Base-by-base conservation (phyloP, 306 rosid species). In the Gynostemma pentaphyllum region DNA sequence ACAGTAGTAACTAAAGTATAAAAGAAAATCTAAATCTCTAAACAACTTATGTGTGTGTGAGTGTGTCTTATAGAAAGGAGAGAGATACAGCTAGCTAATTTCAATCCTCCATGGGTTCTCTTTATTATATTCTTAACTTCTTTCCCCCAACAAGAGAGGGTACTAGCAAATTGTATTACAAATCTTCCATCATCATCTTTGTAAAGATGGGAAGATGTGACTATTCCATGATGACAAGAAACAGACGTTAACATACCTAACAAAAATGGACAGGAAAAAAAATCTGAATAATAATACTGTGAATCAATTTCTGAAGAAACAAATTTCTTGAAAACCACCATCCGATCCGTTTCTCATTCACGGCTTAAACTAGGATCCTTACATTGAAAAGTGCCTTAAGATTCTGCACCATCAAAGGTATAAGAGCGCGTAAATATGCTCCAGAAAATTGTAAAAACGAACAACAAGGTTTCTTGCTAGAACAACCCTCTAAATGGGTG, bases 381-480 rank as follows among this genome's bases (percentile, higher is more conserved):
- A 83, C 95, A 37, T 80, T 74, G 77, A 79, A 79, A 83, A 83
- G 53, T 40, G 23, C 76, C 81, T 77, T 82, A 50, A 84, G 29
- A 61, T 74, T 83, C 79, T 85, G 92, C 85, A 72, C 68, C 24
- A 57, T 28, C 56, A 78, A 61, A 70, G 69, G 62, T 70, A 80
- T 24, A 66, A 77, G 72, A 55, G 74, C 70, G 44, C 57, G 81
- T 48, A 86, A 67, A 76, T 66, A 79, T 68, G 80, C 77, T 53
- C 82, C 70, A 37, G 73, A 74, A 72, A 83, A 83, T 32, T 70
- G 50, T 18, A 78, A 77, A 82, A 83, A 78, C 15, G 97, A 80
- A 65, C 79, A 73, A 67, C 84, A 78, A 4, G 79, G 81, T 75
- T 85, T 79, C 72, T 76, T 82, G 76, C 75, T 72, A 68, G 75